Base-by-base conservation (phyloP, 768 basidiomycete species). In the Russula griseocarnosa region DNA sequence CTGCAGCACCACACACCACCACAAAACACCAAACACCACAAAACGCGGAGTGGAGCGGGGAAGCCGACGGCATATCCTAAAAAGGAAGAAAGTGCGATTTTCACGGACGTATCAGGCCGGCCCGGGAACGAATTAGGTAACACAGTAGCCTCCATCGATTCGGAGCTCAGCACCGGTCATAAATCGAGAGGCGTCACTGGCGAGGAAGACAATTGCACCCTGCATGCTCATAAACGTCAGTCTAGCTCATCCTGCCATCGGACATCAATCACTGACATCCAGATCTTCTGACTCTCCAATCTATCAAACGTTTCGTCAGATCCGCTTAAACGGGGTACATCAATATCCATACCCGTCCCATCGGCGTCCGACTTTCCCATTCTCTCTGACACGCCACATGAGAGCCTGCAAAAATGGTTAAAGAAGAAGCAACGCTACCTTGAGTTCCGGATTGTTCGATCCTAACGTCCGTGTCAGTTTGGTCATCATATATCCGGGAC, bases 401-500 rank as follows among this genome's bases (percentile, higher is more conserved):
- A 40, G 49, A 40, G 51, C 63, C 61, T 62, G 28, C 26, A 22
- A 34, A n/a, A 49, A 34, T 49, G 36, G 32, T 53, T 26, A 54
- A 20, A 49, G 56, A 62, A 57, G 49, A 55, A 40, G 44, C 46
- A n/a, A 60, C 71, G 75, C 63, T 63, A 88, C 90, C 82, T 88
- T 87, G 42, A 96, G 80, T 67, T 88, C 89, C 9, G 77, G 77
- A 70, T 96, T 82, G 64, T 84, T 81, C 61, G 87, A 84, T 52
- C 97, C 75, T 69, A 98, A 87, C 16, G 88, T 87, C 72, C 81
- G 86, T 3, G 94, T 96, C 62, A 98, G 79, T 75, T 90, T 87
- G 8, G 94, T 97, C 63, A 92, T 76, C 86, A 96, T 96, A 78
- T 98, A 98, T 10, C 96, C 95, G 24, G 94, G 93, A 69, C 91